These are phyloP conservation scores for Achlya hypogyna DNA, from an alignment of 352 stramenopile genomes.

Conservation along the genomic window DNA sequence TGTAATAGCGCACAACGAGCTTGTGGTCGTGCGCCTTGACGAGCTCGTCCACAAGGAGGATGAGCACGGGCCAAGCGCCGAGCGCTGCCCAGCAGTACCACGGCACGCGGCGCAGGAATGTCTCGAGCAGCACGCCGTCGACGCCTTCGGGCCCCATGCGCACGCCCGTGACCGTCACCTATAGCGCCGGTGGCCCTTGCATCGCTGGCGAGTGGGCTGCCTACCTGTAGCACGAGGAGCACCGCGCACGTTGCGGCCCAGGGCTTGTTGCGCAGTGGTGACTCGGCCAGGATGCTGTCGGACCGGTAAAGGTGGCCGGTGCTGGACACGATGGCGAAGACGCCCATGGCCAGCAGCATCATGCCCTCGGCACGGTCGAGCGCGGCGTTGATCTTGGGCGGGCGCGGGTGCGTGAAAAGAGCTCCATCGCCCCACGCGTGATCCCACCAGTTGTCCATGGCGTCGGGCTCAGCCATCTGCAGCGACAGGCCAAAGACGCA, in stretches of 20 bases:
- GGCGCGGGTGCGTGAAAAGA: conserved; percentile 38
- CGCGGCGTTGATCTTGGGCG: conserved; percentile 36
- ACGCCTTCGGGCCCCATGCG: conserved; percentile 31
- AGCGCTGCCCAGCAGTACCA: conserved; percentile 50
- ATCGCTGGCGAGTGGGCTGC: background rate
- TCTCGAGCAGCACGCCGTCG: conserved; percentile 8
- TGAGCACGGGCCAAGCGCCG: conserved; percentile 48
- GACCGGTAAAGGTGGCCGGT: conserved; percentile 67
- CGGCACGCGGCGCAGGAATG: conserved; percentile 28
- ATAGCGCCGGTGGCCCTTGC: background rate
- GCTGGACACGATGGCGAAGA: conserved; percentile 62
- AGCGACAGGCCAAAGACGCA: conserved; percentile 62
- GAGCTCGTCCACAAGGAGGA: conserved; percentile 50
- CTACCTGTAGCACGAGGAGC: conserved; percentile 41
- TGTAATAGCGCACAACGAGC: conserved; percentile 73
- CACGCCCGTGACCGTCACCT: background rate
- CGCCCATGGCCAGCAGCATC: conserved; percentile 57
- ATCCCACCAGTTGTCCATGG: conserved; percentile 2
- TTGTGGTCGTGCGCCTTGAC: conserved; percentile 67
- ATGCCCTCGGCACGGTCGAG: conserved; percentile 64
- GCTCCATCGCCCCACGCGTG: conserved; percentile 28
- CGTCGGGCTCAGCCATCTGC: conserved; percentile 22
- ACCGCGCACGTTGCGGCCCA: conserved; percentile 37
- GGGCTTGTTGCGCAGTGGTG: conserved; percentile 59
- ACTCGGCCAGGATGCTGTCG: conserved; percentile 57